A percentile compares a stretch with the other conserved stretches of the same genome.
phyloP scores from a whole-genome alignment of 495 filamentous ascomycete species.

The Talaromyces stipitatus region DNA sequence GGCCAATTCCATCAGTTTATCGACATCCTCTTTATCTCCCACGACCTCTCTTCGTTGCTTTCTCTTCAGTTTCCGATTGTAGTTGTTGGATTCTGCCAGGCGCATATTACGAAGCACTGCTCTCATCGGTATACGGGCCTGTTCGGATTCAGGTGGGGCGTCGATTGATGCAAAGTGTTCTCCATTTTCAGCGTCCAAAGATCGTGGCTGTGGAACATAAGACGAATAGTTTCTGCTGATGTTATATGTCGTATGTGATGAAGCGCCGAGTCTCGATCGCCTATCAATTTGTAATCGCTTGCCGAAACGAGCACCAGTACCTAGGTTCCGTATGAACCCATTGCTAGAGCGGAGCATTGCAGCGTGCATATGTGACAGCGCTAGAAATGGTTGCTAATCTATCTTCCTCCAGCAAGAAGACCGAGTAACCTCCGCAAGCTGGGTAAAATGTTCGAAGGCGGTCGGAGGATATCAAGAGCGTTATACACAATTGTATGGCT shows the following conservation, averaged over 20 bases:
- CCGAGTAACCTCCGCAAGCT: no score
- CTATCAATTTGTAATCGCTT: background rate
- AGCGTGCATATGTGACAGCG: background rate
- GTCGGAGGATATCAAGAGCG: no score
- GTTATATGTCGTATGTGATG: background rate
- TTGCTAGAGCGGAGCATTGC: constrained; percentile 1
- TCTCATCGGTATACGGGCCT: background rate
- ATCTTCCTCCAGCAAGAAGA: no score
- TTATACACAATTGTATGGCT: no score
- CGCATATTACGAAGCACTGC: background rate
- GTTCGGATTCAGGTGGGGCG: background rate
- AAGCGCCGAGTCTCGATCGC: background rate
- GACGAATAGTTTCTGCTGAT: background rate
- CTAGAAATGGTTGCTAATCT: background rate
- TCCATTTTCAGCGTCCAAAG: background rate
- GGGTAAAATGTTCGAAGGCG: no score
- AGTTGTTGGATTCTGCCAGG: background rate
- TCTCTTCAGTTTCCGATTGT: background rate
- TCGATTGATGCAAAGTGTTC: background rate
- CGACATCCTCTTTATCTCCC: background rate
- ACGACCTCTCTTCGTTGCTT: background rate
- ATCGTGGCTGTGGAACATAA: background rate
- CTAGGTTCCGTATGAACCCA: background rate
- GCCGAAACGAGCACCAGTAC: background rate
- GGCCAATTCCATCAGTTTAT: constrained; percentile 3